These are phyloP conservation scores for Platanthera guangdongensis DNA, from an alignment of 106 monocot species.

Conservation along the genomic window DNA sequence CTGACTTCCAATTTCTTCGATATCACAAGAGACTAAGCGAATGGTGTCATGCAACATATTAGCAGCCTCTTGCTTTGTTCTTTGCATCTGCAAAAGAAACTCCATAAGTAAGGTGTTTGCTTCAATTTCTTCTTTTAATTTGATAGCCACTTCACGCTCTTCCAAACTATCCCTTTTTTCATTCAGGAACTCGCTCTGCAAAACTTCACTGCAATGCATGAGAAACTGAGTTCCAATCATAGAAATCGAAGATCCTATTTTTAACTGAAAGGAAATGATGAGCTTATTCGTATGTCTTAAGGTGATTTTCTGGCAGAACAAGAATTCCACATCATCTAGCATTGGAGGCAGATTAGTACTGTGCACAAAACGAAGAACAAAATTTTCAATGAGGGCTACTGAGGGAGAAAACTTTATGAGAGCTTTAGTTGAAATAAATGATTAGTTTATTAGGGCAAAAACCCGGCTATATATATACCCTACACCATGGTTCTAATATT, in stretches of 20 bases:
- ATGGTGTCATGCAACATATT: constrained; percentile 49
- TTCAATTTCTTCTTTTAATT: constrained; percentile 68
- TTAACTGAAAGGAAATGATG: not conserved
- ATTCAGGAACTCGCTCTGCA: constrained; percentile 86
- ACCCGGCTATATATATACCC: no score
- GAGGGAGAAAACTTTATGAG: not conserved
- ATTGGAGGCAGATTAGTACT: not conserved
- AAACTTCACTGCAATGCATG: constrained; percentile 49
- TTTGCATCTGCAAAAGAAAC: constrained; percentile 59
- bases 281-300: not conserved
- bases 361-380: not conserved
- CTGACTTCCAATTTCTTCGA: constrained; percentile 41
- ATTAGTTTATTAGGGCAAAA: no score
- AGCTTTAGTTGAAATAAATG: no score
- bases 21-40: constrained; percentile 58
- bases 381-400: not conserved
- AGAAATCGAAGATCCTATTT: not conserved
- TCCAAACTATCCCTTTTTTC: constrained; percentile 48
- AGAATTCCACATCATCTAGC: not conserved
- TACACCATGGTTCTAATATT: no score
- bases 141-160: constrained; percentile 66
- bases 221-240: constrained; percentile 1
- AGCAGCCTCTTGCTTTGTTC: constrained; percentile 56
- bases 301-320: not conserved
- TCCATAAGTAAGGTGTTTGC: constrained; percentile 74